Evolutionary conservation across 345 rosid genomes (phyloP).

Genomic region (Populus simonii): DNA sequence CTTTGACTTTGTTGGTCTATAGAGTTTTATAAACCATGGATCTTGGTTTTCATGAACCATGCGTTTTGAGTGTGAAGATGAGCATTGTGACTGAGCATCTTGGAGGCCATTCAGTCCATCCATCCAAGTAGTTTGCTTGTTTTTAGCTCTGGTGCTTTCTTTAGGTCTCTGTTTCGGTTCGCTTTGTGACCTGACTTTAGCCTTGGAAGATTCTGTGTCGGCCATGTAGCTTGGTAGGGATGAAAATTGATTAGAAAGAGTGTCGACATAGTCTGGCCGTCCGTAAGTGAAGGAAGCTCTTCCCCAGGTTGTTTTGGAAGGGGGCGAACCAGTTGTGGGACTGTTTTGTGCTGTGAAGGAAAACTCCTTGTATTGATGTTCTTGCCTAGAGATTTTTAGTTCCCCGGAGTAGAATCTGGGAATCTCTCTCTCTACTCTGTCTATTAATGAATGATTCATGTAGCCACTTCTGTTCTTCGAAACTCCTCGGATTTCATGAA

Average conservation of each 20-base stretch:
- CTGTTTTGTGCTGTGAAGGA: constrained; percentile 37
- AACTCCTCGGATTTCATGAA: constrained; percentile 15
- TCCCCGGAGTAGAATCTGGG: constrained; percentile 37
- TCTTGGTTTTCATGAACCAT: constrained; percentile 5
- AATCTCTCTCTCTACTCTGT: constrained; percentile 33
- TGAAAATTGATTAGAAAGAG: constrained; percentile 16
- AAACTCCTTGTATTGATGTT: constrained; percentile 27
- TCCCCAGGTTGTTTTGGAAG: constrained; percentile 21
- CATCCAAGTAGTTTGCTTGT: constrained; percentile 23
- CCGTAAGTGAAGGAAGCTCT: constrained; percentile 38
- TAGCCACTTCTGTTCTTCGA: constrained; percentile 24
- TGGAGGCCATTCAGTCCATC: constrained; percentile 17
- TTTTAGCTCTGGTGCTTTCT: constrained; percentile 10
- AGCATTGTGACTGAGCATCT: constrained; percentile 8
- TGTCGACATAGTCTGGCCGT: constrained; percentile 7
- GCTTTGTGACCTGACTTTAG: constrained; percentile 58
- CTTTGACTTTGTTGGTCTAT: constrained; percentile 1
- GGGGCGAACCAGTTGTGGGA: constrained; percentile 19
- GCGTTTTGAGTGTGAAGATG: not conserved
- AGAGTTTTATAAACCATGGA: constrained; percentile 32
- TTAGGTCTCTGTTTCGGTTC: constrained; percentile 56
- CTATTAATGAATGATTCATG: constrained; percentile 27
- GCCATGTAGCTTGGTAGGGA: constrained; percentile 49
- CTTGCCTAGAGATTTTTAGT: constrained; percentile 23
- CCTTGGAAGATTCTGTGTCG: constrained; percentile 54